Evolutionary conservation across 164 flowering plant species (phyloP).

Genomic region (Macadamia tetraphylla): DNA sequence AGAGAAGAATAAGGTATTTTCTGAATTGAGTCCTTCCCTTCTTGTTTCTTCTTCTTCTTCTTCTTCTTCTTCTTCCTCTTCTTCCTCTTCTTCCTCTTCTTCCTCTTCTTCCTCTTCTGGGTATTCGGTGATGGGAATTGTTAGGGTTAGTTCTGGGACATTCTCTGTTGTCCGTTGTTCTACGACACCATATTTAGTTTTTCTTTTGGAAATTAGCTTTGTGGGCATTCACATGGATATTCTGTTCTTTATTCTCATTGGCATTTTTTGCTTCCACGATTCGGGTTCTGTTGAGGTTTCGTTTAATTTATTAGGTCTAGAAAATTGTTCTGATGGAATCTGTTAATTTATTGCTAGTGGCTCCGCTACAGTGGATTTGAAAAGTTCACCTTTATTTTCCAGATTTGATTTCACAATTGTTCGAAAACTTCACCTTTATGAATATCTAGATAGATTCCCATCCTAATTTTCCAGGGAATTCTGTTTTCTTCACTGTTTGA

Average conservation of each 20-base stretch:
- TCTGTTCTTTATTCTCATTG: neutral
- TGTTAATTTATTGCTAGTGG: neutral
- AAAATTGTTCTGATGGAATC: constrained; percentile 1
- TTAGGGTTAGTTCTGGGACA: neutral
- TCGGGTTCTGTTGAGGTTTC: constrained; percentile 1
- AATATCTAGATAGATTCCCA: constrained; percentile 1
- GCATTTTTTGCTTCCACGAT: neutral
- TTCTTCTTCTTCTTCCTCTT: no score
- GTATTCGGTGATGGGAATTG: no score
- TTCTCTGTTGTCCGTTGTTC: neutral
- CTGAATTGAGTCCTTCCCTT: neutral
- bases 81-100: neutral
- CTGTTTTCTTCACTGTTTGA: neutral
- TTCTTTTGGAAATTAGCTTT: constrained; percentile 2
- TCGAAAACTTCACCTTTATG: neutral
- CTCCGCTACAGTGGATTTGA: neutral
- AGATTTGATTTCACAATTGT: neutral
- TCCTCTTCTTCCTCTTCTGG: no score
- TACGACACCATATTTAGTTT: neutral
- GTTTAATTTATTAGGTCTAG: neutral
- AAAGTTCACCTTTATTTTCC: constrained; percentile 1
- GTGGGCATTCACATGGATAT: neutral
- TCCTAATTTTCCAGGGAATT: neutral
- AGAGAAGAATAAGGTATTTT: constrained; percentile 80
- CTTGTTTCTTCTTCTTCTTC: neutral